A percentile compares a stretch with the other conserved stretches of the same genome.
These are phyloP conservation scores for Kazachstania sp. DNA, from an alignment of 1,139 yeast genomes.

Conservation along the genomic window DNA sequence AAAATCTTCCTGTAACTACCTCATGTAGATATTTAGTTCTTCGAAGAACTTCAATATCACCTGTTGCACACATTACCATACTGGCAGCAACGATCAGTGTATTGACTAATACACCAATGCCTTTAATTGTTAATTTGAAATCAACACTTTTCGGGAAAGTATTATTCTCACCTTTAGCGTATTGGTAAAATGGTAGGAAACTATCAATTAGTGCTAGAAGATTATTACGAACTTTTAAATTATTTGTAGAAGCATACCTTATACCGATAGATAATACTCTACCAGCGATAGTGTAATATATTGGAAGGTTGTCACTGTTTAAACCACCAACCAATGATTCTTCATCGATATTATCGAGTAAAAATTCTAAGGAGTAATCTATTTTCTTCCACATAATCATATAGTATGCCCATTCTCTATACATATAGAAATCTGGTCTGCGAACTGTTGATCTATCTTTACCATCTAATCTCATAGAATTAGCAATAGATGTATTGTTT, in stretches of 20 bases:
- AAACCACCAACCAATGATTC: slow-evolving; percentile 28
- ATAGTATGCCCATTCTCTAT: slow-evolving; percentile 59
- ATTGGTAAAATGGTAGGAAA: slow-evolving; percentile 45
- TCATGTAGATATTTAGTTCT: slow-evolving; percentile 64
- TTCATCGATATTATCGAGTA: slow-evolving; percentile 31
- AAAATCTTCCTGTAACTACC: slow-evolving; percentile 27
- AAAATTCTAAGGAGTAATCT: slow-evolving; percentile 49
- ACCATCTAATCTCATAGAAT: slow-evolving; percentile 10
- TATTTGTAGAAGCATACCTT: slow-evolving; percentile 64
- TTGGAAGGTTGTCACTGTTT: slow-evolving; percentile 57
- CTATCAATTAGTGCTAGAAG: slow-evolving; percentile 56
- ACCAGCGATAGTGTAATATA: slow-evolving; percentile 67
- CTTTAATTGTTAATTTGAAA: slow-evolving; percentile 47
- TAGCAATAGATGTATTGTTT: slow-evolving; percentile 50
- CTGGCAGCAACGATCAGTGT: slow-evolving; percentile 57
- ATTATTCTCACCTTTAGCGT: slow-evolving; percentile 32
- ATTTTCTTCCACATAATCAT: slow-evolving; percentile 75
- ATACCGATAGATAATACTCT: slow-evolving; percentile 67
- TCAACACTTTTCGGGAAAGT: slow-evolving; percentile 40
- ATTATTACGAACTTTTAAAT: slow-evolving; percentile 47
- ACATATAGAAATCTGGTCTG: slow-evolving; percentile 69
- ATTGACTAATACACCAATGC: slow-evolving; percentile 52
- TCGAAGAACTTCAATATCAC: slow-evolving; percentile 71
- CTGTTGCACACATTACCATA: slow-evolving; percentile 83
- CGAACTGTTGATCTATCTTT: slow-evolving; percentile 35